Conservation (phyloP, 176 grass and related monocot genomes). For the Musa beccarii region DNA sequence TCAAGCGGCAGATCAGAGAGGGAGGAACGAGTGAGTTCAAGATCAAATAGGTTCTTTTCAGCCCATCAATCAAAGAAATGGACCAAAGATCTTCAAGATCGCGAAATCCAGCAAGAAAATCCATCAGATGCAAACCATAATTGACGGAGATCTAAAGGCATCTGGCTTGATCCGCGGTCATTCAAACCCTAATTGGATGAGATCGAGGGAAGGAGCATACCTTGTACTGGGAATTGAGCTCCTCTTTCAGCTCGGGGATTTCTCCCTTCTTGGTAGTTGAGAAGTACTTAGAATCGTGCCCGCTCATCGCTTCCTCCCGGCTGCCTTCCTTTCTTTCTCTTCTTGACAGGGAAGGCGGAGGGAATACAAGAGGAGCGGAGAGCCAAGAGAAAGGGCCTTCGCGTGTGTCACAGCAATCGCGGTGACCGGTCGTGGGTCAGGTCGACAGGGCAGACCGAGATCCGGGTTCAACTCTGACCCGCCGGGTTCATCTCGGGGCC, state of each 20-base stretch:
- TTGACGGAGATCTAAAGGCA: not conserved
- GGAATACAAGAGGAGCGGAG: not conserved
- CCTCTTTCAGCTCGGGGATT: conserved; percentile 99
- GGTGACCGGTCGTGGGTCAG: not conserved
- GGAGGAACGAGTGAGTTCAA: too few relatives aligned
- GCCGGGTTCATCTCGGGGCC: not conserved
- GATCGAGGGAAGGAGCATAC: conserved; percentile 20
- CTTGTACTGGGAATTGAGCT: conserved; percentile 99
- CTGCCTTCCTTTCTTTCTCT: not conserved
- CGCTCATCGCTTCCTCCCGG: conserved; percentile 54
- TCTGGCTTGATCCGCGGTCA: not conserved
- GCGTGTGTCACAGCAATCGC: not conserved
- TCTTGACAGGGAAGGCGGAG: not conserved
- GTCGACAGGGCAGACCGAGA: not conserved
- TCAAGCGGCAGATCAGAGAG: too few relatives aligned
- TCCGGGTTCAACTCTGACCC: not conserved
- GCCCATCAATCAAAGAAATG: too few relatives aligned
- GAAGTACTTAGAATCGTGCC: conserved; percentile 99
- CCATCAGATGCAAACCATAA: not conserved
- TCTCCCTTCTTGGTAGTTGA: conserved; percentile 99
- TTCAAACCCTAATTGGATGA: not conserved
- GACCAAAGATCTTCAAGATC: not conserved
- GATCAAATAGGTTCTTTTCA: too few relatives aligned
- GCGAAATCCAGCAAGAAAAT: not conserved
- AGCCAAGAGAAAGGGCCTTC: not conserved